phyloP scores from a whole-genome alignment of 192 early-diverging fungal genomes.

The Linnemannia schmuckeri region DNA sequence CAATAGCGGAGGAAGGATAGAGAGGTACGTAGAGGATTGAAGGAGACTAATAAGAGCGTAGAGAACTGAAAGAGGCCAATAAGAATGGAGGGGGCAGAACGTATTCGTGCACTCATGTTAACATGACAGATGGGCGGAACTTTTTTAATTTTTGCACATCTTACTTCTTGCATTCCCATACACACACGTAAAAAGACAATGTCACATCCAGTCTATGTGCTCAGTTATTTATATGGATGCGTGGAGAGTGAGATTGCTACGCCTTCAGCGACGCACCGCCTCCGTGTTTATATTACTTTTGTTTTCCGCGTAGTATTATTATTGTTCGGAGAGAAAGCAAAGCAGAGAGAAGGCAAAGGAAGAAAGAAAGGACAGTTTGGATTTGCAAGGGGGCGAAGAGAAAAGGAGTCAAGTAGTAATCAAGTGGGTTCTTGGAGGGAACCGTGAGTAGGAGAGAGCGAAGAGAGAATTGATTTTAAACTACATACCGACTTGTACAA shows the following conservation, averaged over 20 bases:
- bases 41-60: background rate
- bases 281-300: background rate
- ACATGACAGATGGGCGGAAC: background rate
- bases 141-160: background rate
- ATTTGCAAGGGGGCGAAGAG: background rate
- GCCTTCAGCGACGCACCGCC: background rate
- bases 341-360: background rate
- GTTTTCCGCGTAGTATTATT: background rate
- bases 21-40: background rate
- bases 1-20: background rate
- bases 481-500: background rate
- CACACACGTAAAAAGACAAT: background rate
- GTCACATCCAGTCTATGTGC: background rate
- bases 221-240: background rate
- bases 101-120: background rate
- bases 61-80: background rate
- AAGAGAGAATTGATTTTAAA: background rate
- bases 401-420: background rate
- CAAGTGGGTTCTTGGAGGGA: background rate
- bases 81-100: background rate
- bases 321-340: background rate
- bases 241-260: constrained; percentile 1
- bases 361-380: background rate
- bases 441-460: background rate
- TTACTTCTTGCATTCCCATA: background rate